Evolutionary conservation across 2,329 filamentous ascomycete species (phyloP).

Genomic region (Graphium sp.): DNA sequence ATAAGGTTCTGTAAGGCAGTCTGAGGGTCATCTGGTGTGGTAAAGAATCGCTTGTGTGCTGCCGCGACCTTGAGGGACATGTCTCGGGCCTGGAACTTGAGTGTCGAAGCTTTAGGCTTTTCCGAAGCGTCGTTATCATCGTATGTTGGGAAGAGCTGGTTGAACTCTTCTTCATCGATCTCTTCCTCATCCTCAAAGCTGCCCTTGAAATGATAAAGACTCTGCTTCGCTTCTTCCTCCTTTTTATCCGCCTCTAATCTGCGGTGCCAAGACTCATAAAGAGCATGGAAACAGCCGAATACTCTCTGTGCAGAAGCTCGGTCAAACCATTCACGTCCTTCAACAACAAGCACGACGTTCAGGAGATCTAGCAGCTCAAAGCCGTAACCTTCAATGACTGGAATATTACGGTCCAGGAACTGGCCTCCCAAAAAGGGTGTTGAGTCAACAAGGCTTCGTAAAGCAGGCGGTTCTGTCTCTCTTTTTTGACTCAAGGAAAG

Average conservation of each 20-base stretch:
- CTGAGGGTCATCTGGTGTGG: conserved; percentile 20
- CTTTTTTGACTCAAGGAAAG: conserved; percentile 45
- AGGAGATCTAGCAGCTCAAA: conserved; percentile 34
- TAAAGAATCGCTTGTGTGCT: conserved; percentile 38
- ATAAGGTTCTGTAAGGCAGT: conserved; percentile 26
- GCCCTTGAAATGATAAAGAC: conserved; percentile 72
- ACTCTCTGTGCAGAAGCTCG: conserved; percentile 41
- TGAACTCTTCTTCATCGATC: conserved; percentile 56
- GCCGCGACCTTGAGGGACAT: conserved; percentile 44
- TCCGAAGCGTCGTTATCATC: conserved; percentile 32
- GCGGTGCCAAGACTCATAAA: conserved; percentile 68
- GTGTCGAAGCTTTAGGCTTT: conserved; percentile 10
- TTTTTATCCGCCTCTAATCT: conserved; percentile 63
- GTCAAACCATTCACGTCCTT: conserved; percentile 26
- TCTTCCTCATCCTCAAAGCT: conserved; percentile 62
- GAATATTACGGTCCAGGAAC: conserved; percentile 1
- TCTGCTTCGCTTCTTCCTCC: conserved; percentile 54
- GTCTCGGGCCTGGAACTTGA: conserved; percentile 25
- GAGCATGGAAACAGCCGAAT: conserved; percentile 49
- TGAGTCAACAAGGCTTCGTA: conserved; percentile 19
- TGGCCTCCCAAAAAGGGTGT: conserved; percentile 40
- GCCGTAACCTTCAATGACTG: conserved; percentile 10
- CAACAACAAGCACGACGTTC: conserved; percentile 21
- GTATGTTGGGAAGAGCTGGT: conserved; percentile 67
- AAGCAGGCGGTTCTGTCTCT: conserved; percentile 19